Evolutionary conservation across 192 early-diverging fungal genomes (phyloP).

Genomic region (Umbelopsis sp.): DNA sequence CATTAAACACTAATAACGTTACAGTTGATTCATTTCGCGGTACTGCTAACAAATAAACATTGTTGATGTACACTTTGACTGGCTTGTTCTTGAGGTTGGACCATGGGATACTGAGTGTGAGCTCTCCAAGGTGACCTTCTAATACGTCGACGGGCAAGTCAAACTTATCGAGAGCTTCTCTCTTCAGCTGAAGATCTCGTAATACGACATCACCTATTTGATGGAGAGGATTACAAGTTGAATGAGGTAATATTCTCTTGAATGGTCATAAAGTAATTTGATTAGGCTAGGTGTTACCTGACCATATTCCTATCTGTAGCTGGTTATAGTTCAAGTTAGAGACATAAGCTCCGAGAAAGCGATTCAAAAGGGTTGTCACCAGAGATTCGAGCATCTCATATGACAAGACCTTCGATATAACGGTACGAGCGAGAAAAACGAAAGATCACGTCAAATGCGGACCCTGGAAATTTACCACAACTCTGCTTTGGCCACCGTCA

Average conservation of each 20-base stretch:
- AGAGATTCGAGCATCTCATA: conserved; percentile 74
- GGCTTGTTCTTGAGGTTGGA: conserved; percentile 94
- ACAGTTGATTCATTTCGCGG: conserved; percentile 67
- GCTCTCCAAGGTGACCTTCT: conserved; percentile 89
- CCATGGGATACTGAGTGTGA: conserved; percentile 96
- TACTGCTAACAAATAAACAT: conserved; percentile 85
- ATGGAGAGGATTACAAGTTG: neutral
- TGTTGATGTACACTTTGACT: conserved; percentile 84
- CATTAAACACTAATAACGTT: conserved; percentile 34
- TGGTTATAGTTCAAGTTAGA: conserved; percentile 92
- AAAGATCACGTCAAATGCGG: conserved; percentile 13
- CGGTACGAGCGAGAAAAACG: neutral
- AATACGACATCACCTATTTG: conserved; percentile 90
- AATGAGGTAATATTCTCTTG: neutral
- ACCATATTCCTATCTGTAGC: conserved; percentile 95
- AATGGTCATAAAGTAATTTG: neutral
- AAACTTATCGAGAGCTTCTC: conserved; percentile 92
- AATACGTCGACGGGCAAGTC: conserved; percentile 92
- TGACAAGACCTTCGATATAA: neutral
- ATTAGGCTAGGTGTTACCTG: conserved; percentile 57
- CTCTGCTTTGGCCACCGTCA: conserved; percentile 2
- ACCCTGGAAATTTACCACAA: neutral
- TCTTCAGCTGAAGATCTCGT: conserved; percentile 84
- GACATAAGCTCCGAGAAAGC: conserved; percentile 93
- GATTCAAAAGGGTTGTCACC: conserved; percentile 75